Conservation (phyloP, 176 grass and related monocot genomes). For the Avena sativa region DNA sequence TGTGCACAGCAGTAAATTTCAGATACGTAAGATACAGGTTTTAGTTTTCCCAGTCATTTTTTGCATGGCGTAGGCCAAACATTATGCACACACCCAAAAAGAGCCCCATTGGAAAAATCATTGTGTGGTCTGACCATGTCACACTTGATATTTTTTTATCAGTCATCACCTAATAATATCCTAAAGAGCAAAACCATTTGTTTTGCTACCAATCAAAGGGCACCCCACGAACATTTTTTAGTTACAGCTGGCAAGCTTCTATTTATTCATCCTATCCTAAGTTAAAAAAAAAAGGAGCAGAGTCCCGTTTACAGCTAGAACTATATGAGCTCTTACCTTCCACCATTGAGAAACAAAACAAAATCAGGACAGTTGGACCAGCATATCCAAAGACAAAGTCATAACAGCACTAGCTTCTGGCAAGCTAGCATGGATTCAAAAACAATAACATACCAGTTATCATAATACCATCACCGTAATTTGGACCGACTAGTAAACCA, state of each 20-base stretch:
- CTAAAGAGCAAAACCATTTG: not conserved
- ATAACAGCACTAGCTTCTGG: constrained; percentile 21
- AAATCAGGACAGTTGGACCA: not conserved
- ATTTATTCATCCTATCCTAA: not conserved
- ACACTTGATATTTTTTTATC: too few species aligned
- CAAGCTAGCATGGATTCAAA: constrained; percentile 20
- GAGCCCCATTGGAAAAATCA: too few species aligned
- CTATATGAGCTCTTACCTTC: constrained; percentile 2
- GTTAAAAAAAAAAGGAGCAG: not conserved
- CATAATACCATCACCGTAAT: not conserved
- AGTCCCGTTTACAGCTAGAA: not conserved
- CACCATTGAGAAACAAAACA: not conserved
- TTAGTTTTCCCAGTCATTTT: too few species aligned
- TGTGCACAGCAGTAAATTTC: not conserved
- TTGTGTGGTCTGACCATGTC: too few species aligned
- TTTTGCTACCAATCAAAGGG: constrained; percentile 7
- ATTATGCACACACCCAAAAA: too few species aligned
- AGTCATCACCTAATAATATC: not conserved
- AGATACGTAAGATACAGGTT: not conserved
- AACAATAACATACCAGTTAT: not conserved
- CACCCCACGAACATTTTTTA: not conserved
- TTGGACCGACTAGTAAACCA: not conserved
- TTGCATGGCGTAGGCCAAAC: too few species aligned
- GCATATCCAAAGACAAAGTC: not conserved
- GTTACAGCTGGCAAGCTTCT: not conserved